Evolutionary conservation across 495 filamentous ascomycete species (phyloP).

Genomic region (Xylaria castorea): DNA sequence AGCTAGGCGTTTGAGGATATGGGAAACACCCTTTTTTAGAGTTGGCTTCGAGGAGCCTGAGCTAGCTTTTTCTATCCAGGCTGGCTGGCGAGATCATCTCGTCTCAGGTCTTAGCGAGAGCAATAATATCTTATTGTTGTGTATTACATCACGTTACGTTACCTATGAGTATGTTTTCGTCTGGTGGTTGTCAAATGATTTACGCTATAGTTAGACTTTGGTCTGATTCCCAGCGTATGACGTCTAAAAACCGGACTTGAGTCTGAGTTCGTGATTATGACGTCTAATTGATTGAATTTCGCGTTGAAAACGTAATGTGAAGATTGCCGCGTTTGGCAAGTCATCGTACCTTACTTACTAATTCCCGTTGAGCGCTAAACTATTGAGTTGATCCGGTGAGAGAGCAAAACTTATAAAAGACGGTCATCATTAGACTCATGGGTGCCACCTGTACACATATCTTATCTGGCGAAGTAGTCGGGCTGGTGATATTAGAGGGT

Average conservation of each 20-base stretch:
- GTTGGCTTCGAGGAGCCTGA: not conserved
- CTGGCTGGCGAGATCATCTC: not conserved
- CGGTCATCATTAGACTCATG: too few species aligned
- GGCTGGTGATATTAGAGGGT: not conserved
- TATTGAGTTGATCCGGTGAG: too few species aligned
- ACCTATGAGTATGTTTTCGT: not conserved
- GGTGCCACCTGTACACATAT: too few species aligned
- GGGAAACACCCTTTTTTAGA: conserved; percentile 8
- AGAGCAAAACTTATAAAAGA: not conserved
- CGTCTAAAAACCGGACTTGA: not conserved
- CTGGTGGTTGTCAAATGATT: not conserved
- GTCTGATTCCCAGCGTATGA: not conserved
- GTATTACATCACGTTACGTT: not conserved
- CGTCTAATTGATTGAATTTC: not conserved
- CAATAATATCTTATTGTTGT: not conserved
- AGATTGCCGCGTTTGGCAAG: too few species aligned
- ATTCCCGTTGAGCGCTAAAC: too few species aligned
- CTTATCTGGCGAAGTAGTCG: too few species aligned
- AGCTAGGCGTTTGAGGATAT: conserved; percentile 28
- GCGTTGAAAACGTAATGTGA: too few species aligned
- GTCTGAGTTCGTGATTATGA: not conserved
- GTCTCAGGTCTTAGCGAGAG: conserved; percentile 11
- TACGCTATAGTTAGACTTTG: not conserved
- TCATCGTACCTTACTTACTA: too few species aligned
- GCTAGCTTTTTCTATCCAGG: not conserved